A percentile compares a stretch with the other conserved stretches of the same genome.
Conservation (phyloP, 2,329 filamentous ascomycete genomes). For the Fusarium haematococcum region DNA sequence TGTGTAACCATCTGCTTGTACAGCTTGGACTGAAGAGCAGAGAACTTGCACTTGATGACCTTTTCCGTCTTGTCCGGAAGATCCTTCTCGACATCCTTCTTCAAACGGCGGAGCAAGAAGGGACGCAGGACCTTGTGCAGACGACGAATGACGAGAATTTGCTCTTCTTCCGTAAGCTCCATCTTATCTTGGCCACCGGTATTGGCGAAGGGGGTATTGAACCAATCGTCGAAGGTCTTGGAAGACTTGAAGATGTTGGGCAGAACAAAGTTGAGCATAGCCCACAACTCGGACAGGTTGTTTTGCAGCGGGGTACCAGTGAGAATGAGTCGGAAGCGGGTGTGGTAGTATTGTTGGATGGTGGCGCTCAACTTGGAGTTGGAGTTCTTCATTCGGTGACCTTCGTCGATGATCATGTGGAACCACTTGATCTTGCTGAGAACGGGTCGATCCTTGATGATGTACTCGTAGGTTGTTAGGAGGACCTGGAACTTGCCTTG, state of each 20-base stretch:
- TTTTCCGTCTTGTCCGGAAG: conserved; percentile 98
- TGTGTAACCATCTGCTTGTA: conserved; percentile 98
- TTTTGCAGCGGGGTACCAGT: conserved; percentile 98
- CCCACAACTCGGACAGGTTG: conserved; percentile 95
- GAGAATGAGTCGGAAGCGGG: conserved; percentile 94
- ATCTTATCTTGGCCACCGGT: conserved; percentile 98
- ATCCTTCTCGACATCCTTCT: conserved; percentile 99
- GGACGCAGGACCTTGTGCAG: conserved; percentile 97
- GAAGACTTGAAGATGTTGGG: conserved; percentile 99
- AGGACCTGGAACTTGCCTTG: conserved; percentile 96
- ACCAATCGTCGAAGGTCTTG: conserved; percentile 99
- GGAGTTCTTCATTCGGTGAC: conserved; percentile 99
- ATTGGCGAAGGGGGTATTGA: conserved; percentile 99
- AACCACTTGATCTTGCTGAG: conserved; percentile 99
- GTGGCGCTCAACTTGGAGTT: conserved; percentile 96
- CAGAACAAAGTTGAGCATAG: conserved; percentile 97
- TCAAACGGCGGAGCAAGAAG: conserved; percentile 96
- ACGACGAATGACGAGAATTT: conserved; percentile 96
- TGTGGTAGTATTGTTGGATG: conserved; percentile 94
- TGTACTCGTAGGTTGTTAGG: conserved; percentile 98
- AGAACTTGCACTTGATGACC: conserved; percentile 99
- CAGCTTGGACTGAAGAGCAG: conserved; percentile 88
- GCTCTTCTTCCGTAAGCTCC: conserved; percentile 99
- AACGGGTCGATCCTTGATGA: conserved; percentile 97
- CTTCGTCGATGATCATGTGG: conserved; percentile 99